Evolutionary conservation across 768 basidiomycete species (phyloP).

Genomic region (Guyanaporus albipodus): DNA sequence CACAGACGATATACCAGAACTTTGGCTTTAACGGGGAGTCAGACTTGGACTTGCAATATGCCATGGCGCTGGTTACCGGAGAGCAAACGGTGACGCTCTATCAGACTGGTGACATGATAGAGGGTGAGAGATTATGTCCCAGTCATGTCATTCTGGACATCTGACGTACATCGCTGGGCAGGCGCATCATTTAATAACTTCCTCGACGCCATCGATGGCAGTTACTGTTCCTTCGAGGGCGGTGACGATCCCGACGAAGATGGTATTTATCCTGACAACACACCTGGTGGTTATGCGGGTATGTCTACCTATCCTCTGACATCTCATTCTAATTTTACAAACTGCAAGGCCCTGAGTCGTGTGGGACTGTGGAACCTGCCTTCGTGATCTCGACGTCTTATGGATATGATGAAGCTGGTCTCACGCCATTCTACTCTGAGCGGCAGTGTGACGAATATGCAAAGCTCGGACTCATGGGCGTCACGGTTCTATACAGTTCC

Average conservation of each 20-base stretch:
- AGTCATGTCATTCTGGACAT: not conserved
- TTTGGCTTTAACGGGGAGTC: conserved; percentile 28
- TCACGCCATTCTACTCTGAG: conserved; percentile 33
- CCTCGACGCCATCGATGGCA: conserved; percentile 37
- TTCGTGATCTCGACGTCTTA: conserved; percentile 46
- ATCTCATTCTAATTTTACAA: not conserved
- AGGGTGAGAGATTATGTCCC: conserved; percentile 14
- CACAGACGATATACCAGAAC: conserved; percentile 18
- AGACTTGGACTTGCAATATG: conserved; percentile 31
- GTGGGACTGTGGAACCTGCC: conserved; percentile 38
- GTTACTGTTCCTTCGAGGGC: conserved; percentile 36
- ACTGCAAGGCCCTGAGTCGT: conserved; percentile 22
- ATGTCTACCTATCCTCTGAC: not conserved
- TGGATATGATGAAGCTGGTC: conserved; percentile 34
- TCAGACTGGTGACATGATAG: conserved; percentile 29
- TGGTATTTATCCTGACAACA: conserved; percentile 24
- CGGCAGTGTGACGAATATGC: conserved; percentile 47
- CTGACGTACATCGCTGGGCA: conserved; percentile 4
- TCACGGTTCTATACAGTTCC: conserved; percentile 34
- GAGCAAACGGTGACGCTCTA: conserved; percentile 30
- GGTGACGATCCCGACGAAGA: conserved; percentile 32
- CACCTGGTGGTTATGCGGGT: conserved; percentile 19
- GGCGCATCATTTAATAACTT: conserved; percentile 36
- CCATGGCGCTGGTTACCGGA: conserved; percentile 30
- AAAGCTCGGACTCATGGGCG: conserved; percentile 39